phyloP scores from a whole-genome alignment of 352 stramenopile species.

The Lagenidium sp. region DNA sequence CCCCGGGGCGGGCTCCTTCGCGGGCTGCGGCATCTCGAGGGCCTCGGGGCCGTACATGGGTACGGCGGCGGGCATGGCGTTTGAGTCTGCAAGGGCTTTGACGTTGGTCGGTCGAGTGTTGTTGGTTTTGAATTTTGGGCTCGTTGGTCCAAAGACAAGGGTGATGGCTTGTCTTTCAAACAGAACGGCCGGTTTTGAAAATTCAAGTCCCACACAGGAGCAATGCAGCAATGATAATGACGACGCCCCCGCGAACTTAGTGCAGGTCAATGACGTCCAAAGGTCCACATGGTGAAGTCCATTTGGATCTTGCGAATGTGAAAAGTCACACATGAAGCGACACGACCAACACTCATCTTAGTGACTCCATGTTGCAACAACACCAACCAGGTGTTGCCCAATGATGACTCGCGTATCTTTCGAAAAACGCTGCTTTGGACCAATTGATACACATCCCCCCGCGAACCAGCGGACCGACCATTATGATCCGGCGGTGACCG shows the following conservation, averaged over 20 bases:
- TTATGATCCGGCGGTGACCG: not conserved
- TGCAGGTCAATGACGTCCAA: no score
- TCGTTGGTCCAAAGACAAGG: constrained; percentile 5
- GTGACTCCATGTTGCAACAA: not conserved
- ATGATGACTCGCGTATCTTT: not conserved
- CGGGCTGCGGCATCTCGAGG: no score
- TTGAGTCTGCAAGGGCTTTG: no score
- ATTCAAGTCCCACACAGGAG: constrained; percentile 20
- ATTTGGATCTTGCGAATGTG: not conserved
- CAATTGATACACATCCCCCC: not conserved
- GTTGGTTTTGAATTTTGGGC: not conserved
- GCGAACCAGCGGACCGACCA: no score
- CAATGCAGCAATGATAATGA: not conserved
- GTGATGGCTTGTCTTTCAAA: no score
- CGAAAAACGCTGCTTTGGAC: not conserved
- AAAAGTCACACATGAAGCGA: not conserved
- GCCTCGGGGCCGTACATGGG: no score
- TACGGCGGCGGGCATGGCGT: no score
- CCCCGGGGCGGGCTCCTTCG: no score
- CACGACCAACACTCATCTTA: not conserved
- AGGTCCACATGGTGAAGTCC: not conserved
- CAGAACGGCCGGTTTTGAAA: no score
- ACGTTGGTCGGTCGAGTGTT: no score
- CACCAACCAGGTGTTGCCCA: not conserved
- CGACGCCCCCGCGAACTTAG: constrained; percentile 4